These are phyloP conservation scores for Hypoxylon rickii DNA, from an alignment of 495 filamentous ascomycete genomes.

Conservation along the genomic window DNA sequence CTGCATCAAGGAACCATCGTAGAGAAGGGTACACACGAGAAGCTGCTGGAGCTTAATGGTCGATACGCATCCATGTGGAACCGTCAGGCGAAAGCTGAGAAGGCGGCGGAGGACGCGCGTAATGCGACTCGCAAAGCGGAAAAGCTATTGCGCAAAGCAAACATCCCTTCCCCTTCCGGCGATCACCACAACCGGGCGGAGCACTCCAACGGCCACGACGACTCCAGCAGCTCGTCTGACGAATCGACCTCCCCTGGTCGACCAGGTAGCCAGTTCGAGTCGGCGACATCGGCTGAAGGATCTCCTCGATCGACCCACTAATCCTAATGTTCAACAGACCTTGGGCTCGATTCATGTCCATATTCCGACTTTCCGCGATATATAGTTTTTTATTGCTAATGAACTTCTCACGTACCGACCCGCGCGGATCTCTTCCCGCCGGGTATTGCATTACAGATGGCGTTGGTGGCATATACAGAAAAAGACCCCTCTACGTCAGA, in stretches of 20 bases:
- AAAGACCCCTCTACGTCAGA: slow-evolving; percentile 31
- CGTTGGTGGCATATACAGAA: slow-evolving; percentile 42
- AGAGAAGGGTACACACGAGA: slow-evolving; percentile 85
- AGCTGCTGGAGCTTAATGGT: slow-evolving; percentile 76
- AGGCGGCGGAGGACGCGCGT: slow-evolving; percentile 74
- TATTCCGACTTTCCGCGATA: slow-evolving; percentile 32
- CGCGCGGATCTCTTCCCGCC: slow-evolving; percentile 13
- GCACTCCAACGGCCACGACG: slow-evolving; percentile 25
- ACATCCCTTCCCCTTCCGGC: slow-evolving; percentile 37
- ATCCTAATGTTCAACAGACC: slow-evolving; percentile 25
- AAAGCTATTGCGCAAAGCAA: slow-evolving; percentile 54
- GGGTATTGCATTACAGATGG: slow-evolving; percentile 38
- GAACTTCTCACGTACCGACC: slow-evolving; percentile 24
- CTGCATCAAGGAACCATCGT: slow-evolving; percentile 80
- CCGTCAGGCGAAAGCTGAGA: slow-evolving; percentile 89
- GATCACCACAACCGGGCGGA: slow-evolving; percentile 31
- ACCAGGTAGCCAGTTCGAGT: slow-evolving; percentile 20
- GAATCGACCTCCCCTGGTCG: slow-evolving; percentile 28
- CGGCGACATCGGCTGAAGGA: slow-evolving; percentile 12
- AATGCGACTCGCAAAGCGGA: slow-evolving; percentile 60
- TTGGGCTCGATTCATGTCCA: slow-evolving; percentile 34
- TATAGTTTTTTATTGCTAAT: slow-evolving; percentile 37
- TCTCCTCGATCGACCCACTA: slow-evolving; percentile 30
- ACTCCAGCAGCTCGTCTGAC: slow-evolving; percentile 41
- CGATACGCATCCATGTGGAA: slow-evolving; percentile 93